Evolutionary conservation across 257 asterid species (phyloP), one percentile per base, ranked within the genome.

Genomic region (Ophiorrhiza pumila): DNA sequence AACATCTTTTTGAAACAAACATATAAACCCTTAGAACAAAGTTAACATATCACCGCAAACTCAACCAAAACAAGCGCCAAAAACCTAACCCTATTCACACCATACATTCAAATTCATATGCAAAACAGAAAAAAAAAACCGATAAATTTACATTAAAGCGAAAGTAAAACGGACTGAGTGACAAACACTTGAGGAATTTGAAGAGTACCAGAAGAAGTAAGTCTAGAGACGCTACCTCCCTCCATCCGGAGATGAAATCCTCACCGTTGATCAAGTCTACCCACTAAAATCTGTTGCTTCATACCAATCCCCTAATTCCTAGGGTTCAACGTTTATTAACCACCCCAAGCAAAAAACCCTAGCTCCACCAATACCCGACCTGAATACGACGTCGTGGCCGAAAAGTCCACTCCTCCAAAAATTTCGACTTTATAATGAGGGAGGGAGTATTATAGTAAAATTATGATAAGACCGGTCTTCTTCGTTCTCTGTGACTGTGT

Each of bases 211-310:
- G 92, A 89, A 85, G 83, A 87, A 93, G 82, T 65, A 73, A 79
- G 76, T 82, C 89, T 87, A 88, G 90, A 91, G 88, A 90, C 91
- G 96, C 92, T 90, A 91, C 96, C 95, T 94, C 97, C 99, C 93
- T 91, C 97, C 99, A 94, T 94, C 88, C 97, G 88, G 88, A 82
- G 97, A 91, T 79, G 83, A 91, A 88, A 83, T 85, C 87, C 89
- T 81, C 82, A 85, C 89, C 86, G 81, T 82, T 82, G 87, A 86
- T 87, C 85, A 90, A 84, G 85, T 85, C 81, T 82, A 77, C 80
- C 90, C 85, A 73, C 81, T 77, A 71, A 18, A 20, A 0, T 67
- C 68, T 58, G 46, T 73, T 45, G 87, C 87, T 83, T 88, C 96
- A 90, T 89, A 86, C 86, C 90, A 68, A 68, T 73, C 67, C 53